Evolutionary conservation across 202 grass and related monocot species (phyloP), one percentile per base, ranked within the genome.

Genomic region (Brachypodium distachyon): DNA sequence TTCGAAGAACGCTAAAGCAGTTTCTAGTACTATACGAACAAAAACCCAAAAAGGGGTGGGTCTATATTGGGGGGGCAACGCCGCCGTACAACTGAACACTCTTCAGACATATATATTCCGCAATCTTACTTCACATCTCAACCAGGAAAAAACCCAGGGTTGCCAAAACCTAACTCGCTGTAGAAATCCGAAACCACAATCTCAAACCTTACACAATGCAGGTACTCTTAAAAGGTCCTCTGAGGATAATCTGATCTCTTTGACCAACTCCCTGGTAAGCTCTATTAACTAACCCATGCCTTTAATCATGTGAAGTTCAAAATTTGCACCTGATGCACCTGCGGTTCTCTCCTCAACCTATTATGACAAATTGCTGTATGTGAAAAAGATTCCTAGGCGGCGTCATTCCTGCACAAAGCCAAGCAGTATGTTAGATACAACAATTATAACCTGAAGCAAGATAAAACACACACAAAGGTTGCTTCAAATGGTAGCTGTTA

Each of bases 61-160:
- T 80, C 73, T 82, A 90, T 87, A 83, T 43, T 71, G 56, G 67
- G 55, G 55, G 64, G 81, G 83, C 68, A 83, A 23, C 40, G 19
- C 83, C 70, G 46, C 74, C 79, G 50, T 88, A 90, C 80, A 85
- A 90, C 77, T 93, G 81, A 93, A 88, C 78, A 93, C 85, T 93
- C 85, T 85, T 87, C 74, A 70, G 79, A 81, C 73, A 84, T 89
- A 87, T 93, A 82, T 93, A 89, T 89, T 75, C 85, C 78, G 79
- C 87, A 88, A 93, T 88, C 81, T 80, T 78, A 90, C 80, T 83
- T 85, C 82, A 90, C 85, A 85, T 90, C 87, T 85, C 84, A 93
- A 85, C 80, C 73, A 78, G 70, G 57, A 84, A 93, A 88, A 83
- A 74, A 67, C 28, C 34, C 69, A 67, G 83, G 85, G 72, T 69